Evolutionary conservation across 2,329 filamentous ascomycete species (phyloP).

Genomic region (Exophiala calicioides): DNA sequence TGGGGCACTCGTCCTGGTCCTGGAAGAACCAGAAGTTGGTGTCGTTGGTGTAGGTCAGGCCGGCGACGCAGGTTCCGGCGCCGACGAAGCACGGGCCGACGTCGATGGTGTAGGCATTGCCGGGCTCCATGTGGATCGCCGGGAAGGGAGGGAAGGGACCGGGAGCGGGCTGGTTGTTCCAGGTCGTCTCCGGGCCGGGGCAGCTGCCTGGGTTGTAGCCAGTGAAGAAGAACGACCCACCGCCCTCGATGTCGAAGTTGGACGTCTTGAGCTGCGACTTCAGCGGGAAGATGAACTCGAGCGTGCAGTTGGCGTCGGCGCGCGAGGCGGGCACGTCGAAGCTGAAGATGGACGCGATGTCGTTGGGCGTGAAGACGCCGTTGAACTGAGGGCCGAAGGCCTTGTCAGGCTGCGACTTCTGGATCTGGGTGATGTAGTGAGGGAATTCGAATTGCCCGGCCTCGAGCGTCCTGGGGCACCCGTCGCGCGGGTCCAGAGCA

Average conservation of each 20-base stretch:
- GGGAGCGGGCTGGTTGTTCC: constrained; percentile 53
- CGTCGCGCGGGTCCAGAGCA: constrained; percentile 39
- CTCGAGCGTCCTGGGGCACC: constrained; percentile 49
- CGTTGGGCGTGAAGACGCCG: constrained; percentile 55
- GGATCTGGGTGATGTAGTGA: constrained; percentile 63
- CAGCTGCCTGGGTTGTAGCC: constrained; percentile 48
- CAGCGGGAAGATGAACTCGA: constrained; percentile 66
- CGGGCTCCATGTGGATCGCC: constrained; percentile 49
- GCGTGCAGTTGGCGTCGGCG: constrained; percentile 60
- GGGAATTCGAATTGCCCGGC: constrained; percentile 57
- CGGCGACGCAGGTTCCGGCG: constrained; percentile 29
- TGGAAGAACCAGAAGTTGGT: constrained; percentile 64
- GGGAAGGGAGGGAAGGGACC: constrained; percentile 46
- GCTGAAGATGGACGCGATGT: constrained; percentile 64
- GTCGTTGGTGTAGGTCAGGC: constrained; percentile 48
- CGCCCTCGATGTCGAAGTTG: constrained; percentile 56
- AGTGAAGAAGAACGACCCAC: constrained; percentile 57
- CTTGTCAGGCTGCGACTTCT: constrained; percentile 54
- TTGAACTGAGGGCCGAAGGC: constrained; percentile 57
- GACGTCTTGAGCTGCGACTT: constrained; percentile 61
- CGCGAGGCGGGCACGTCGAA: constrained; percentile 63
- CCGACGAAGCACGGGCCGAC: constrained; percentile 33
- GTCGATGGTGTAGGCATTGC: constrained; percentile 55
- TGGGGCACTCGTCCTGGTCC: constrained; percentile 55
- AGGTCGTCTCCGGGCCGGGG: constrained; percentile 54